Evolutionary conservation across 495 filamentous ascomycete species (phyloP), one percentile per base, ranked within the genome.

Genomic region (Sabuloglossum arenarium): DNA sequence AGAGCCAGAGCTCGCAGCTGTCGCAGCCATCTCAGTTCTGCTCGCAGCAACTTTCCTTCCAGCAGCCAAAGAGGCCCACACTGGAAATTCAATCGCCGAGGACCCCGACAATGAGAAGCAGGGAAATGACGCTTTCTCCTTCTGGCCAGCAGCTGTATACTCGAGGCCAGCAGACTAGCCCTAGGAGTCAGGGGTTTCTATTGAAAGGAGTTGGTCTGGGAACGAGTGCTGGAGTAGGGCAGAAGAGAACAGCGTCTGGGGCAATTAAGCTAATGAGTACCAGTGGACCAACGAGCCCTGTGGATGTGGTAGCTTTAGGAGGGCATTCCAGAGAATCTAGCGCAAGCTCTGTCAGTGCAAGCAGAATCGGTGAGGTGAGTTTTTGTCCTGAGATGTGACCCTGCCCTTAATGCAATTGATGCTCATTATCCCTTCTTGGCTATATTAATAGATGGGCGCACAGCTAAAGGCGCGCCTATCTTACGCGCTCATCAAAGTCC

Each of bases 401-500:
- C 12, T 49, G 3, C n/a, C 8, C 45, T 24, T 23, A 5, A 3
- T n/a, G 21, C 27, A 51, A 12, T 23, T 2, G 16, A 6, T 14
- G 16, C 42, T n/a, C 6, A 46, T 29, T 21, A 27, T 23, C 16
- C 23, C 14, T 51, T 28, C 21, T 21, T 3, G 39, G 16, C 21
- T 37, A 37, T 37, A 14, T 47, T n/a, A 3, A 42, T 62, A 93
- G 83, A 66, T 91, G 47, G 86, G 87, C 30, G 76, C 79, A 37
- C 79, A 87, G 62, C 74, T 96, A 25, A 80, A 79, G 59, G 77
- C 86, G 6, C 82, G 86, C 53, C 72, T 96, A 12, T 85, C 85
- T 6, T 93, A 94, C 66, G 88, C 87, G 34, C 86, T 90, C 71
- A 77, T 89, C 61, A 94, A 94, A 65, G 81, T 96, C 39, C 82